A percentile compares a stretch with the other conserved stretches of the same genome.
Conservation (phyloP, 1,284 basidiomycete species). For the Papiliotrema laurentii region DNA sequence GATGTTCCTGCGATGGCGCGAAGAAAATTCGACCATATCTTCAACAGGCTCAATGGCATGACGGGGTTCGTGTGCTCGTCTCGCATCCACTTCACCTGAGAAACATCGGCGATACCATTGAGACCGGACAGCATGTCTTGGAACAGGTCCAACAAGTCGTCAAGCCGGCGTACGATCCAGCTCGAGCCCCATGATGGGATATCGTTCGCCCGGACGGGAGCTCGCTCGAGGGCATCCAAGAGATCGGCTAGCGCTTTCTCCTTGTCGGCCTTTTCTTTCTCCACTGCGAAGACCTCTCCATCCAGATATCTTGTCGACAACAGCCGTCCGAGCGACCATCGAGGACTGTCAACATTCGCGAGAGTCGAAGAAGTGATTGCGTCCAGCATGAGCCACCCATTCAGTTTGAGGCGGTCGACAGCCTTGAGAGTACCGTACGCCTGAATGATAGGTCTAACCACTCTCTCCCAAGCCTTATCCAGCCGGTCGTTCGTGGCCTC, state of each 20-base stretch:
- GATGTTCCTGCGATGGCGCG: slow-evolving; percentile 15
- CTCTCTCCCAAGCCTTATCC: slow-evolving; percentile 34
- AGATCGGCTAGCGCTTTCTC: slow-evolving; percentile 12
- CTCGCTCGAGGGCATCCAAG: slow-evolving; percentile 12
- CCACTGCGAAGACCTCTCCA: slow-evolving; percentile 20
- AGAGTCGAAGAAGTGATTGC: slow-evolving; percentile 24
- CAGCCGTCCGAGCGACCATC: slow-evolving; percentile 28
- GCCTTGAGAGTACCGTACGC: slow-evolving; percentile 28
- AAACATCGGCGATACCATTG: slow-evolving; percentile 24
- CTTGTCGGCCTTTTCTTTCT: slow-evolving; percentile 23
- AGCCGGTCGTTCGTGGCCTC: slow-evolving; percentile 24
- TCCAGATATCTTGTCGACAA: slow-evolving; percentile 24
- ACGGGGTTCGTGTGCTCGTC: slow-evolving; percentile 13
- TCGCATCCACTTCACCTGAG: slow-evolving; percentile 19
- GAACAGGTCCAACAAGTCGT: slow-evolving; percentile 30
- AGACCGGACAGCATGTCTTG: slow-evolving; percentile 29
- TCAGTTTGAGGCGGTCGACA: slow-evolving; percentile 33
- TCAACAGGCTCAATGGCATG: slow-evolving; percentile 25
- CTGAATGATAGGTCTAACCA: slow-evolving; percentile 30
- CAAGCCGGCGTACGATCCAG: slow-evolving; percentile 33
- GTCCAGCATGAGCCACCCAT: slow-evolving; percentile 36
- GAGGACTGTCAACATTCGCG: background rate
- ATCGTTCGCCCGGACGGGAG: slow-evolving; percentile 18
- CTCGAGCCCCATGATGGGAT: slow-evolving; percentile 37
- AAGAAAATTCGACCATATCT: slow-evolving; percentile 37